Conservation (phyloP, 2,329 filamentous ascomycete species). For the Epichloe scottii region DNA sequence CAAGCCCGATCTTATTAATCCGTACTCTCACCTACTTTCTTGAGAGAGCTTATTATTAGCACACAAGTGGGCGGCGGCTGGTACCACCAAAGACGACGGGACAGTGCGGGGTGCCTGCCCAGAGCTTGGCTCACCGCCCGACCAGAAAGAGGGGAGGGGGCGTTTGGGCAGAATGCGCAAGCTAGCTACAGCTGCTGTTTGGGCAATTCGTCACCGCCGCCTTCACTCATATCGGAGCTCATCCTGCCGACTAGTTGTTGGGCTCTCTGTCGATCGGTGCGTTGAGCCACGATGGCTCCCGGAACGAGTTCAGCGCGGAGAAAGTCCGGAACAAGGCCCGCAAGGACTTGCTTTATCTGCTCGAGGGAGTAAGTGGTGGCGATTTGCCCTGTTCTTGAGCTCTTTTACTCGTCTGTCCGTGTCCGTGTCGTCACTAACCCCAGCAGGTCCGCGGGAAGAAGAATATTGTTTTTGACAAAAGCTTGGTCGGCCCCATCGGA, state of each 20-base stretch:
- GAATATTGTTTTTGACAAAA: constrained; percentile 87
- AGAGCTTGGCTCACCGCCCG: constrained; percentile 5
- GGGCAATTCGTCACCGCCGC: constrained; percentile 3
- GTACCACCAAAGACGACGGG: too few species aligned
- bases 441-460: constrained; percentile 92
- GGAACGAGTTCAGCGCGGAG: constrained; percentile 58
- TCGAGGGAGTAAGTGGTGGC: constrained; percentile 73
- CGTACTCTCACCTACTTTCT: too few species aligned
- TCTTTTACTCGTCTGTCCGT: constrained; percentile 7
- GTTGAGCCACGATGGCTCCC: constrained; percentile 54
- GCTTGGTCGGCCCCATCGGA: constrained; percentile 78
- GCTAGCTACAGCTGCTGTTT: not conserved
- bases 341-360: constrained; percentile 77
- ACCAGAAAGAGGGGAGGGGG: not conserved
- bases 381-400: constrained; percentile 14
- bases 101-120: not conserved
- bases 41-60: too few species aligned
- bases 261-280: not conserved
- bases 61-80: too few species aligned
- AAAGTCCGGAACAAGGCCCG: constrained; percentile 71
- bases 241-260: not conserved
- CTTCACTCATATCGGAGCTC: constrained; percentile 3
- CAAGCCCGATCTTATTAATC: not conserved
- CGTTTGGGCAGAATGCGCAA: not conserved
- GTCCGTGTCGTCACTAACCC: constrained; percentile 10